Conservation (phyloP, 345 rosid genomes). For the Citrus medica region DNA sequence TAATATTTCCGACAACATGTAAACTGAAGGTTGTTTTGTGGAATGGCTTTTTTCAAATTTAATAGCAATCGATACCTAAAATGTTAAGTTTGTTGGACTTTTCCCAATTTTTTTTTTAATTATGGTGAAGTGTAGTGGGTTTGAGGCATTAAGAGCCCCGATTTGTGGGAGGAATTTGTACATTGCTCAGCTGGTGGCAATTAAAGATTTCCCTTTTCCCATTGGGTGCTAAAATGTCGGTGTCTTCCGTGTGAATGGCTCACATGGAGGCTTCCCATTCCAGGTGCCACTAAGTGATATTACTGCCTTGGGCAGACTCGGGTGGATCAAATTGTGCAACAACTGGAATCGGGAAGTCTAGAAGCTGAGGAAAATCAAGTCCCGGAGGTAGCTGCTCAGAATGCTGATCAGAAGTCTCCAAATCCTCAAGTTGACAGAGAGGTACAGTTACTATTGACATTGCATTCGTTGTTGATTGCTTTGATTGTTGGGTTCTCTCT, state of each 20-base stretch:
- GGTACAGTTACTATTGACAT: conserved; percentile 32
- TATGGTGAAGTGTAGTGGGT: conserved; percentile 11
- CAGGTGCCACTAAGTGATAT: conserved; percentile 73
- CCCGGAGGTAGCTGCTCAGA: conserved; percentile 26
- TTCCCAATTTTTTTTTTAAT: not conserved
- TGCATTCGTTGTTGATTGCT: conserved; percentile 7
- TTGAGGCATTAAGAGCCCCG: conserved; percentile 34
- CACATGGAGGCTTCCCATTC: conserved; percentile 61
- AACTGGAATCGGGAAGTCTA: conserved; percentile 52
- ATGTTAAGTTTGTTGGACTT: not conserved
- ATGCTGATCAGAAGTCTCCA: conserved; percentile 26
- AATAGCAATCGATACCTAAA: not conserved
- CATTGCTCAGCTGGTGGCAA: conserved; percentile 38
- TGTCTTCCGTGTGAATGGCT: conserved; percentile 49
- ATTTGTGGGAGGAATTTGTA: conserved; percentile 34
- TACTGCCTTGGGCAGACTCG: conserved; percentile 87
- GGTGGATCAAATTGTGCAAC: conserved; percentile 66
- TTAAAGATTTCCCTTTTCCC: conserved; percentile 32
- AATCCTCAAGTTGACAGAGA: conserved; percentile 26
- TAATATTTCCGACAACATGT: no score
- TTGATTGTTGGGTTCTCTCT: conserved; percentile 3
- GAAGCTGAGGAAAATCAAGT: conserved; percentile 34
- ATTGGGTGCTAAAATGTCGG: conserved; percentile 41
- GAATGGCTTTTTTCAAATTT: not conserved
- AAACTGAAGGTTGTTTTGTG: not conserved